Conservation (phyloP, 257 asterid genomes). For the Datura wrightii region DNA sequence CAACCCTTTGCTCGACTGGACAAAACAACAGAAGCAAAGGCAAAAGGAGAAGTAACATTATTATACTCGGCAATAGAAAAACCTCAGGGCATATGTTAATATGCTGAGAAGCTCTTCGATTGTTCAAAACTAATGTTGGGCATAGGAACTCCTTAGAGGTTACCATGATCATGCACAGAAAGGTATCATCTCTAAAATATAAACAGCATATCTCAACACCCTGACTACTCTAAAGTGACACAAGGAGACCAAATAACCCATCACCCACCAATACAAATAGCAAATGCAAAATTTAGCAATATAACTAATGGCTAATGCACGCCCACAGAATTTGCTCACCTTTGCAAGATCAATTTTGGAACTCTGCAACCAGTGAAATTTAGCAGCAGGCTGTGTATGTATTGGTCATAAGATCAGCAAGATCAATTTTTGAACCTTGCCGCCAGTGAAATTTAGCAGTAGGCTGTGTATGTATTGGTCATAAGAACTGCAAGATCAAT, state of each 20-base stretch:
- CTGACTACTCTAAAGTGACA: not conserved
- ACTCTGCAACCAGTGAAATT: no score
- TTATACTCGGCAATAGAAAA: not conserved
- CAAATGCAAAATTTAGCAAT: no score
- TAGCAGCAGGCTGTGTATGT: no score
- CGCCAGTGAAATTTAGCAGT: no score
- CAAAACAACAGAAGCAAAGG: not conserved
- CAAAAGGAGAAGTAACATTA: not conserved
- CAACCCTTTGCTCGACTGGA: not conserved
- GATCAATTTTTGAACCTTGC: no score
- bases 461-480: no score
- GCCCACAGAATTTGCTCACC: no score
- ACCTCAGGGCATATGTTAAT: not conserved
- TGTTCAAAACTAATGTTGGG: not conserved
- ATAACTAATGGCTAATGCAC: no score
- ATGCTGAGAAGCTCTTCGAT: not conserved
- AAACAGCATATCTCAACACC: not conserved
- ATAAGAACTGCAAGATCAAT: no score
- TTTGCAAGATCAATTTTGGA: no score
- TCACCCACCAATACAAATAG: not conserved
- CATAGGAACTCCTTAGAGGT: not conserved
- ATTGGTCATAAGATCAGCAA: no score
- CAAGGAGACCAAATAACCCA: not conserved
- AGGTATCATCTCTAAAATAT: not conserved
- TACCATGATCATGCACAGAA: not conserved